phyloP scores from a whole-genome alignment of 257 asterid genomes.

The Dorcoceras hygrometricum region DNA sequence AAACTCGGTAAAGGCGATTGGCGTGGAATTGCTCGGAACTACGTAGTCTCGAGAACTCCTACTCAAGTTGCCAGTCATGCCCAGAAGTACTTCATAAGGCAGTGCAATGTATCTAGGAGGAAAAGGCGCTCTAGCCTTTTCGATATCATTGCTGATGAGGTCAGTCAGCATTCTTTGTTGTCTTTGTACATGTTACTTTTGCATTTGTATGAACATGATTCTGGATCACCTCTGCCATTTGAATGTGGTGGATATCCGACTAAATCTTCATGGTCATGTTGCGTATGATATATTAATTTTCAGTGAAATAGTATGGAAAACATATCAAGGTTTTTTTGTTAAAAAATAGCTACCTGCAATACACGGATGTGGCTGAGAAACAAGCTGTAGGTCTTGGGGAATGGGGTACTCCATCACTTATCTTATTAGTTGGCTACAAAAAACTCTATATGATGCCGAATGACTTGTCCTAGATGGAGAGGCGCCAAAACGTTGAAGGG shows the following conservation, averaged over 20 bases:
- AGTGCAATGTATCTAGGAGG: conserved; percentile 84
- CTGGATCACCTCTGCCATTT: background rate
- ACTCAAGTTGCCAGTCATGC: conserved; percentile 99
- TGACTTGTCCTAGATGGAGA: no score
- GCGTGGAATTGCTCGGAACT: conserved; percentile 98
- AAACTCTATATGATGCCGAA: background rate
- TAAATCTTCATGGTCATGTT: background rate
- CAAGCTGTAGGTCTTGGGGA: background rate
- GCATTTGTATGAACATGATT: background rate
- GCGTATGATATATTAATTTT: no score
- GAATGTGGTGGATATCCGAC: background rate
- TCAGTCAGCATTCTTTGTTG: conserved; percentile 55
- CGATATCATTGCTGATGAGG: conserved; percentile 90
- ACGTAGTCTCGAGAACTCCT: conserved; percentile 86
- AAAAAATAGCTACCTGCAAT: background rate
- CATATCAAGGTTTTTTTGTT: no score
- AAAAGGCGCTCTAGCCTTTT: conserved; percentile 97
- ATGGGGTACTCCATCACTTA: background rate
- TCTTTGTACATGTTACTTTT: background rate
- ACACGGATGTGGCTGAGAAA: background rate
- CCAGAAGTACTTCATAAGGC: conserved; percentile 94
- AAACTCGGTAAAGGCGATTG: conserved; percentile 99
- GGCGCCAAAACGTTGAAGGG: no score
- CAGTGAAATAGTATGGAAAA: background rate
- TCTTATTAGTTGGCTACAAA: background rate